Conservation (phyloP, 1,284 basidiomycete species). For the Cryptococcus sp. region DNA sequence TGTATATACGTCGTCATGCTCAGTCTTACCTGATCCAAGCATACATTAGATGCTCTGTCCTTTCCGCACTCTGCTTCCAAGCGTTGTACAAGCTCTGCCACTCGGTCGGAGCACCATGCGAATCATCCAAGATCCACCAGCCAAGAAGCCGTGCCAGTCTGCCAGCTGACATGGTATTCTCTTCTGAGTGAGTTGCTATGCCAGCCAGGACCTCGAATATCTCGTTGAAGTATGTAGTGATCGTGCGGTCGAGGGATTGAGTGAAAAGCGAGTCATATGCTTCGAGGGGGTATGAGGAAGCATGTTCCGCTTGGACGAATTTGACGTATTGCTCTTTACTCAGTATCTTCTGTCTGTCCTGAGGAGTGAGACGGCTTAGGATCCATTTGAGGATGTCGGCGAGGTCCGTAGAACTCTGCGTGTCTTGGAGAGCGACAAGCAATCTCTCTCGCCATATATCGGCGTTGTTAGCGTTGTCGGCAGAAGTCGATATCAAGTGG, state of each 20-base stretch:
- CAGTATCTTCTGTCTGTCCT: conserved; percentile 1
- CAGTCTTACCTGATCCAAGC: conserved; percentile 42
- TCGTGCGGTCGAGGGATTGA: conserved; percentile 14
- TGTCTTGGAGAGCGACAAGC: conserved; percentile 16
- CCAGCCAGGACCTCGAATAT: conserved; percentile 41
- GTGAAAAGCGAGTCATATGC: conserved; percentile 33
- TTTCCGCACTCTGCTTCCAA: conserved; percentile 37
- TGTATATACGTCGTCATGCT: no score
- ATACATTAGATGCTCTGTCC: conserved; percentile 42
- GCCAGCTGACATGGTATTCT: conserved; percentile 35
- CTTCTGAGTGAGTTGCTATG: conserved; percentile 36
- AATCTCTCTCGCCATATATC: conserved; percentile 24
- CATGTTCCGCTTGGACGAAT: conserved; percentile 41
- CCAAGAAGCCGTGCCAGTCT: conserved; percentile 37
- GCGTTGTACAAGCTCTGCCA: conserved; percentile 40
- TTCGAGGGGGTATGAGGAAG: conserved; percentile 36
- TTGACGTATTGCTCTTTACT: conserved; percentile 22
- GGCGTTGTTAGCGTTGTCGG: conserved; percentile 2
- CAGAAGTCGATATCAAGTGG: conserved; percentile 1
- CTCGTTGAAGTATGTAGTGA: conserved; percentile 27
- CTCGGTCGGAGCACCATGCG: conserved; percentile 2
- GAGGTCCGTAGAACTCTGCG: conserved; percentile 27
- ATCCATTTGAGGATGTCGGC: conserved; percentile 37
- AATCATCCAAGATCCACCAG: conserved; percentile 38
- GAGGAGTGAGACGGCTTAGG: conserved; percentile 26